These are phyloP conservation scores for Centella asiatica DNA, from an alignment of 129 eudicot species.

Conservation along the genomic window DNA sequence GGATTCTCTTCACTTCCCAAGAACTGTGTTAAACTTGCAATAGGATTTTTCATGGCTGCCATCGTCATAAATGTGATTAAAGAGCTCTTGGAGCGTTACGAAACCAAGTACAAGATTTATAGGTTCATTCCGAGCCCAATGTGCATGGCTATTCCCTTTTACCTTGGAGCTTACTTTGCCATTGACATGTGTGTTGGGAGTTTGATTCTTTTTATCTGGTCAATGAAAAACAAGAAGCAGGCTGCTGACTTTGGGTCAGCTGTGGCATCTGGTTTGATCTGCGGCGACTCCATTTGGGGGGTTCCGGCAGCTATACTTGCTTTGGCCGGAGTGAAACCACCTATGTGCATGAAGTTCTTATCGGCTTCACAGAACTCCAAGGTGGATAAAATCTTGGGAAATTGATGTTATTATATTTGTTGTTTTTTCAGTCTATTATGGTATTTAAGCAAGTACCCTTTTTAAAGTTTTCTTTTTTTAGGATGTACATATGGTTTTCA, in stretches of 20 bases:
- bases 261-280: conserved; percentile 61
- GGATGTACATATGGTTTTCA: background rate
- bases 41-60: conserved; percentile 33
- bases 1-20: conserved; percentile 61
- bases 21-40: conserved; percentile 40
- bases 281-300: conserved; percentile 69
- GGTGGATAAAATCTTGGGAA: background rate
- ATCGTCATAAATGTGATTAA: conserved; percentile 24
- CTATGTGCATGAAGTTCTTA: conserved; percentile 59
- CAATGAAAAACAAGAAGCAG: conserved; percentile 29
- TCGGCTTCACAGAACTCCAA: background rate
- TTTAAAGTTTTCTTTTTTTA: too few species aligned
- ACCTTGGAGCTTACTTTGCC: conserved; percentile 55
- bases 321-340: conserved; percentile 39
- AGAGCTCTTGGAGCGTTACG: conserved; percentile 20
- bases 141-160: conserved; percentile 84
- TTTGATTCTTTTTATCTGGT: conserved; percentile 47
- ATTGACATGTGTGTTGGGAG: conserved; percentile 75
- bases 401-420: too few species aligned
- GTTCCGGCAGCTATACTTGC: conserved; percentile 57
- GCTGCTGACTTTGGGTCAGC: conserved; percentile 44
- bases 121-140: conserved; percentile 61
- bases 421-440: too few species aligned
- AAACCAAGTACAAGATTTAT: conserved; percentile 33
- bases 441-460: too few species aligned